Conservation (phyloP, 1,139 yeast species). For the Pneumocystis canis region DNA sequence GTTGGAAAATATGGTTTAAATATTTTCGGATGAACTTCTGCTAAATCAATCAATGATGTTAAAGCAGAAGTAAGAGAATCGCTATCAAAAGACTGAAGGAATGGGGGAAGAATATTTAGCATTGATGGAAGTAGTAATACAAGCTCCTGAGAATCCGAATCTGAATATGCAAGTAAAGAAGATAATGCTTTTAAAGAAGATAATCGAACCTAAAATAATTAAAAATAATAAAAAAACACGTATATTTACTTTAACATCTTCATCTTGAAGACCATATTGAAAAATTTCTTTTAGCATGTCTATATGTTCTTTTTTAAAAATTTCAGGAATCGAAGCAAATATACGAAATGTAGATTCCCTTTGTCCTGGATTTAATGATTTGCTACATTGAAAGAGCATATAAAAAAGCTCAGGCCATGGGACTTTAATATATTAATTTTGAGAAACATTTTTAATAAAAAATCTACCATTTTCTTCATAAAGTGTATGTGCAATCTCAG, state of each 20-base stretch:
- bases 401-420: slow-evolving; percentile 18
- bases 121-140: slow-evolving; percentile 69
- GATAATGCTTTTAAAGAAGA: slow-evolving; percentile 89
- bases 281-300: slow-evolving; percentile 53
- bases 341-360: slow-evolving; percentile 89
- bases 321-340: slow-evolving; percentile 67
- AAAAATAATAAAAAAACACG: neutral
- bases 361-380: slow-evolving; percentile 47
- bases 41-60: slow-evolving; percentile 77
- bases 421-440: slow-evolving; percentile 4
- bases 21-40: slow-evolving; percentile 86
- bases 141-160: slow-evolving; percentile 65
- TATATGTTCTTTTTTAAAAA: slow-evolving; percentile 46
- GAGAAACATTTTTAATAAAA: neutral
- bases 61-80: slow-evolving; percentile 72
- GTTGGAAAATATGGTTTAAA: slow-evolving; percentile 81
- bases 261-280: slow-evolving; percentile 64
- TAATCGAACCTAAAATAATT: slow-evolving; percentile 43
- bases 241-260: slow-evolving; percentile 36
- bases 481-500: slow-evolving; percentile 51
- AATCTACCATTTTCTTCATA: neutral
- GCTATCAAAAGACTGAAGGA: slow-evolving; percentile 65
- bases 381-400: slow-evolving; percentile 13
- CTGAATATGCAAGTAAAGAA: slow-evolving; percentile 68
- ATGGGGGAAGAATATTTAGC: slow-evolving; percentile 73